A percentile compares a stretch with the other conserved stretches of the same genome.
Conservation (phyloP, 495 filamentous ascomycete species). For the Penicillium alfredii region DNA sequence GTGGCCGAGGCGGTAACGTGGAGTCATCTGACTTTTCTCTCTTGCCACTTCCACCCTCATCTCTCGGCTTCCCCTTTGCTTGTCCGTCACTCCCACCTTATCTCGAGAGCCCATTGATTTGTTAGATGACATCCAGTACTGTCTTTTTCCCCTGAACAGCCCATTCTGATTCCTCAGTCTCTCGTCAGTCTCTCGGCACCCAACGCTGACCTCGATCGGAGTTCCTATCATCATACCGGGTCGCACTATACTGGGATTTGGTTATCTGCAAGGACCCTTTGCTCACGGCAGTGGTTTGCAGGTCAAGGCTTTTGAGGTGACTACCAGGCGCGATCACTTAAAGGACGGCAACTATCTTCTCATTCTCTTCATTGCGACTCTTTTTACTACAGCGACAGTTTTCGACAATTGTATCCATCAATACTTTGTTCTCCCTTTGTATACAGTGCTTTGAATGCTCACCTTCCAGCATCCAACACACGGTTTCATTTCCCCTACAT, state of each 20-base stretch:
- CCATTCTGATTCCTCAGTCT: too few relatives aligned
- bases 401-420: constrained; percentile 28
- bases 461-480: constrained; percentile 25
- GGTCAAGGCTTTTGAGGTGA: constrained; percentile 16
- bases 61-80: constrained; percentile 12
- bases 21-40: constrained; percentile 17
- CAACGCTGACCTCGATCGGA: too few relatives aligned
- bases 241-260: constrained; percentile 25
- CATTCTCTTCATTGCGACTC: constrained; percentile 10
- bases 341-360: constrained; percentile 18
- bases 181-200: too few relatives aligned
- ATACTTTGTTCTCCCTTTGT: constrained; percentile 31
- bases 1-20: constrained; percentile 12
- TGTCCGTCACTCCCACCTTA: too few relatives aligned
- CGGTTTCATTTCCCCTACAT: constrained; percentile 21
- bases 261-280: constrained; percentile 61
- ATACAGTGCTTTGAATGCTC: constrained; percentile 32
- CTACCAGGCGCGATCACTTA: constrained; percentile 15
- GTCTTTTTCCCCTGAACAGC: too few relatives aligned
- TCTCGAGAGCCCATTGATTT: too few relatives aligned
- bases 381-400: constrained; percentile 13
- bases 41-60: constrained; percentile 12
- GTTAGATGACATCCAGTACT: too few relatives aligned
- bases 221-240: too few relatives aligned
- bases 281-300: too few relatives aligned